Conservation (phyloP, 495 filamentous ascomycete species). For the Aspergillus cavernicola region DNA sequence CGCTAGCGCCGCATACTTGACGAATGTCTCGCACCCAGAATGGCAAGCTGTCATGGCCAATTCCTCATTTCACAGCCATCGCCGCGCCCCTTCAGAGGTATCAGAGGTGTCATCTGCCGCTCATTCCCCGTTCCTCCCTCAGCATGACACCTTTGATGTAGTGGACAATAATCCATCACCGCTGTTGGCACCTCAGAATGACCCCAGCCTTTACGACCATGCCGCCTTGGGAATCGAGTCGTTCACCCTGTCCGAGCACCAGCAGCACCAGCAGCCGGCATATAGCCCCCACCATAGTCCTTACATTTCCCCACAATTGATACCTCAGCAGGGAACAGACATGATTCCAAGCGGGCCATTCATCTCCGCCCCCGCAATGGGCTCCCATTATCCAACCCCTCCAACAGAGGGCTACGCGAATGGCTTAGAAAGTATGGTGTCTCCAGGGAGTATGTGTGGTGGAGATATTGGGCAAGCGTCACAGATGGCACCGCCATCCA, state of each 20-base stretch:
- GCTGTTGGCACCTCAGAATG: conserved; percentile 67
- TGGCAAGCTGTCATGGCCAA: conserved; percentile 66
- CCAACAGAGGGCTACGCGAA: conserved; percentile 54
- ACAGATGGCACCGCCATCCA: conserved; percentile 79
- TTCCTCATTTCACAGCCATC: conserved; percentile 66
- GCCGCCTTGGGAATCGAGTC: conserved; percentile 64
- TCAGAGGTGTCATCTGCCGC: conserved; percentile 84
- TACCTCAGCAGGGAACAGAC: conserved; percentile 64
- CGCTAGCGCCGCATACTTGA: conserved; percentile 66
- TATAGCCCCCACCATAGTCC: conserved; percentile 81
- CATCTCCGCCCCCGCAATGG: conserved; percentile 48
- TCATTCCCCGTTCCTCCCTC: conserved; percentile 74
- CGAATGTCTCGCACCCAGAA: conserved; percentile 45
- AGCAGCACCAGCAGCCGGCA: conserved; percentile 52
- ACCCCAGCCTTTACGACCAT: conserved; percentile 69
- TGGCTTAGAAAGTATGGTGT: conserved; percentile 29
- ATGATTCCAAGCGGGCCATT: conserved; percentile 43
- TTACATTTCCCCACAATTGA: conserved; percentile 76
- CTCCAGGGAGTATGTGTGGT: conserved; percentile 32
- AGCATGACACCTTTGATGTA: conserved; percentile 74
- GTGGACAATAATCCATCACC: conserved; percentile 74
- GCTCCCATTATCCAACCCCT: conserved; percentile 46
- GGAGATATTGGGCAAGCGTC: conserved; percentile 65
- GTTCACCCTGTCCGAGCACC: conserved; percentile 78
- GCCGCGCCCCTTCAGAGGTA: conserved; percentile 82